Conservation (phyloP, 805 yeast genomes). For the Metschnikowia reukaufii region DNA sequence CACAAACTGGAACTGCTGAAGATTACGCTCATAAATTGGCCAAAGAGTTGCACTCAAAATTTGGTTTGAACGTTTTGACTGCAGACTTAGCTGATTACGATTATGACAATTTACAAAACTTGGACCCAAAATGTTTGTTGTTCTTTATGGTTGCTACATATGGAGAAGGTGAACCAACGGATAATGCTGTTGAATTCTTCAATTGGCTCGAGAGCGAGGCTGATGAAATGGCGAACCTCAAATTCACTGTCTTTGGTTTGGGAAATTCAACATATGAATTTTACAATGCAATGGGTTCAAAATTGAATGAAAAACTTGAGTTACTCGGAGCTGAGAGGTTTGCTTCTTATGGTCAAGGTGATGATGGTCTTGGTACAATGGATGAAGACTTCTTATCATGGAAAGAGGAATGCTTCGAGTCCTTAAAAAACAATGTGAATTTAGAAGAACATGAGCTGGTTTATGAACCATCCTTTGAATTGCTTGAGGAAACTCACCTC, state of each 20-base stretch:
- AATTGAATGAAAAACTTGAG: conserved; percentile 49
- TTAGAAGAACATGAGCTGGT: conserved; percentile 77
- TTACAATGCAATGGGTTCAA: conserved; percentile 79
- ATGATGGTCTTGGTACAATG: conserved; percentile 91
- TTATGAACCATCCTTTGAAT: conserved; percentile 68
- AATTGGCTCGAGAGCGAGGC: conserved; percentile 60
- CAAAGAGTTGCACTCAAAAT: conserved; percentile 81
- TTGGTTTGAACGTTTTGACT: conserved; percentile 77
- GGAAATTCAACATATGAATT: conserved; percentile 95
- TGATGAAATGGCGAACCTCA: conserved; percentile 54
- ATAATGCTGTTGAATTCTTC: conserved; percentile 80
- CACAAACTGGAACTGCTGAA: conserved; percentile 99
- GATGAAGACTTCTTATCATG: conserved; percentile 94
- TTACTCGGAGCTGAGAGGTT: conserved; percentile 71
- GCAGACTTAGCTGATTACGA: conserved; percentile 90
- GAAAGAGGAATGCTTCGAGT: conserved; percentile 77
- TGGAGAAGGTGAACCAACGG: conserved; percentile 99
- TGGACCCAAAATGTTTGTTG: conserved; percentile 55
- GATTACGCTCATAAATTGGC: conserved; percentile 91
- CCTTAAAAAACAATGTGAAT: conserved; percentile 60
- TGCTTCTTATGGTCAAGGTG: conserved; percentile 87
- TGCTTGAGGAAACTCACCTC: conserved; percentile 36
- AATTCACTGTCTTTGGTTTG: conserved; percentile 79
- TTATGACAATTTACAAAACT: conserved; percentile 66
- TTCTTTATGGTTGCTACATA: conserved; percentile 84